Conservation (phyloP, 208 protist species). For the Trypanosoma rangeli region DNA sequence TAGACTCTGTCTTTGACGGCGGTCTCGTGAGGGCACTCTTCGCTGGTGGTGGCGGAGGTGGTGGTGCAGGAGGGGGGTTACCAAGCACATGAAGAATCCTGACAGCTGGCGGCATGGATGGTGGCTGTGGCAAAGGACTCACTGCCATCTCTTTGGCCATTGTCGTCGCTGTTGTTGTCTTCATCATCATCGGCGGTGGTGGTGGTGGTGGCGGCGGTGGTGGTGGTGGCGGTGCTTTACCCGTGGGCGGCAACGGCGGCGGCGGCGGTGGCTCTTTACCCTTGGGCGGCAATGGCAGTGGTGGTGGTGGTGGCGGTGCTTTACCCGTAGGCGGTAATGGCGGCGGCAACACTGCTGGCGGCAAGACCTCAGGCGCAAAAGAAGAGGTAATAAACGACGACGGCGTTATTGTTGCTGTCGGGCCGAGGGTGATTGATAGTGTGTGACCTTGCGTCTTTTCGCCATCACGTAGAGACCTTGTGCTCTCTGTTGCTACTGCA, state of each 20-base stretch:
- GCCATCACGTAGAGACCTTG: neutral
- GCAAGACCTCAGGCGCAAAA: neutral
- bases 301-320: constrained; percentile 15
- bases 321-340: constrained; percentile 1
- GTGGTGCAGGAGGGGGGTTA: constrained; percentile 22
- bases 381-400: neutral
- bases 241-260: neutral
- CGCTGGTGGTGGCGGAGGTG: constrained; percentile 2
- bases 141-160: neutral
- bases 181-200: constrained; percentile 21
- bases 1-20: neutral
- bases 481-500: constrained; percentile 14
- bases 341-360: neutral
- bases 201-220: constrained; percentile 41
- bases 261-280: constrained; percentile 19
- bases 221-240: constrained; percentile 7
- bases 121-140: constrained; percentile 20
- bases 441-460: constrained; percentile 3
- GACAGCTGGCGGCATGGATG: constrained; percentile 1
- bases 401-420: neutral
- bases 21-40: constrained; percentile 1
- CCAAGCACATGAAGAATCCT: constrained; percentile 4
- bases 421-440: constrained; percentile 20
- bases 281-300: constrained; percentile 32
- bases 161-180: constrained; percentile 3